Evolutionary conservation across 1,139 yeast genomes (phyloP).

Genomic region (Lodderomyces theae): DNA sequence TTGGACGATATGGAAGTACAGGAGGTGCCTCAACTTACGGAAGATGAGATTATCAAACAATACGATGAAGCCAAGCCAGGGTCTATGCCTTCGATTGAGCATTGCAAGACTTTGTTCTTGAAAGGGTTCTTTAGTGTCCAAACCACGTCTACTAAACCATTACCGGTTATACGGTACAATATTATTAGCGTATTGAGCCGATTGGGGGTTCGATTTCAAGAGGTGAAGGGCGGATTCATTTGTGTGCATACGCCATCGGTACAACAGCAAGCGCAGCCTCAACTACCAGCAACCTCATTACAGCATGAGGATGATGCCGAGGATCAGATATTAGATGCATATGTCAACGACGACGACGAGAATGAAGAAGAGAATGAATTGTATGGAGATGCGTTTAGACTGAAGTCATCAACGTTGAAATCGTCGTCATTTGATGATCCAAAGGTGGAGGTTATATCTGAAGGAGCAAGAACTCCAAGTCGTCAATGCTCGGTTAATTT

Average conservation of each 20-base stretch:
- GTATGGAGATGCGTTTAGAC: constrained; percentile 45
- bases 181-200: constrained; percentile 75
- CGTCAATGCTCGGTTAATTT: constrained; percentile 41
- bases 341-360: constrained; percentile 4
- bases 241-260: constrained; percentile 69
- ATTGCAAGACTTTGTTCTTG: constrained; percentile 85
- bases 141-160: constrained; percentile 89
- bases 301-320: constrained; percentile 24
- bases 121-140: constrained; percentile 95
- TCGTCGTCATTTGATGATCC: constrained; percentile 18
- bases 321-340: constrained; percentile 7
- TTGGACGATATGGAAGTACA: constrained; percentile 43
- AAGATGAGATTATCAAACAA: constrained; percentile 62
- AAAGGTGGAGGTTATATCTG: constrained; percentile 11
- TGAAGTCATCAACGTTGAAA: constrained; percentile 25
- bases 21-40: constrained; percentile 47
- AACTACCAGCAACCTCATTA: not conserved
- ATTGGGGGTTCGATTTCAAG: constrained; percentile 79
- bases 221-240: constrained; percentile 91
- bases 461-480: constrained; percentile 28
- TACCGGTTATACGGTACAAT: constrained; percentile 84
- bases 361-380: constrained; percentile 32
- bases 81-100: constrained; percentile 91
- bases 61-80: constrained; percentile 71
- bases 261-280: constrained; percentile 19